phyloP scores from a whole-genome alignment of 2,329 filamentous ascomycete species.

The Periconia macrospinosa region DNA sequence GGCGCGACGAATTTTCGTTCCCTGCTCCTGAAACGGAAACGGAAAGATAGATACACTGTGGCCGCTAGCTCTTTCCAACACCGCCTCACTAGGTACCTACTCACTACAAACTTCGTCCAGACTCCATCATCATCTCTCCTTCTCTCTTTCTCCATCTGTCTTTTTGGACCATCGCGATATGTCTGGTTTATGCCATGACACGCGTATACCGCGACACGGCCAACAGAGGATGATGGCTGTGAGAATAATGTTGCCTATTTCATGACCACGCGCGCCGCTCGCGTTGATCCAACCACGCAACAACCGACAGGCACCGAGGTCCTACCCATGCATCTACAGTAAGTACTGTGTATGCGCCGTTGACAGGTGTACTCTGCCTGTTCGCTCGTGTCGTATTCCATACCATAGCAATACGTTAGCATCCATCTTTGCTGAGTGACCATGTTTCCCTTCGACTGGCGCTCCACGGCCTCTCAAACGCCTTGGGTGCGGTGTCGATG shows the following conservation, averaged over 20 bases:
- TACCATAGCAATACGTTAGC: no score
- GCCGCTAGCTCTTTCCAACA: not conserved
- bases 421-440: not conserved
- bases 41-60: not conserved
- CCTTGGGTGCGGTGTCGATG: conserved; percentile 5
- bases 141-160: not conserved
- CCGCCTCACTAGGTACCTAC: conserved; percentile 3
- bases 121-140: not conserved
- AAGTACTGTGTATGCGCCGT: conserved; percentile 14
- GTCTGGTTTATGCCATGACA: no score
- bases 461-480: conserved; percentile 5
- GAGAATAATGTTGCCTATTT: not conserved
- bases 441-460: not conserved
- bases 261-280: not conserved
- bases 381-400: not conserved
- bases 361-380: not conserved
- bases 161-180: no score
- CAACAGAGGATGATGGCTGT: no score
- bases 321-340: not conserved
- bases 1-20: conserved; percentile 31
- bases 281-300: not conserved
- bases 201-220: no score
- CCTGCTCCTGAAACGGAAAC: not conserved
- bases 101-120: not conserved
- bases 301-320: not conserved